phyloP scores from a whole-genome alignment of 1,284 basidiomycete genomes.

The Inonotus obliquus region DNA sequence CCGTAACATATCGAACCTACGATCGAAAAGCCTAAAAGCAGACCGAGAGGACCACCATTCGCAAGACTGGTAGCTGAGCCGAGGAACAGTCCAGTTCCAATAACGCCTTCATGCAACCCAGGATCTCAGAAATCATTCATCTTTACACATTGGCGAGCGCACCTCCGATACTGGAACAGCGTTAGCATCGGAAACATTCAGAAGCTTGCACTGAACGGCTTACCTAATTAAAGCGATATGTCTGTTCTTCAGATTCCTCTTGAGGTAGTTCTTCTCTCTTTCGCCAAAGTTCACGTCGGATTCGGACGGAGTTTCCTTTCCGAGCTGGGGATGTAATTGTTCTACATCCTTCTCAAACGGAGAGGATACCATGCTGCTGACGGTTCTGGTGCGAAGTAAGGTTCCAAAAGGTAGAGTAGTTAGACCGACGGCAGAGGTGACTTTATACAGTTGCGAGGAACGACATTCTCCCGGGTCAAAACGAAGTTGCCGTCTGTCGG shows the following conservation, averaged over 20 bases:
- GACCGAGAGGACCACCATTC: slow-evolving; percentile 55
- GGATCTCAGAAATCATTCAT: not conserved
- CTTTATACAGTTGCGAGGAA: not conserved
- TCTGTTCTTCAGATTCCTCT: slow-evolving; percentile 58
- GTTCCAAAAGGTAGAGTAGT: not conserved
- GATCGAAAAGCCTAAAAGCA: slow-evolving; percentile 56
- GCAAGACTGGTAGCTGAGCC: slow-evolving; percentile 54
- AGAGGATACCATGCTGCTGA: not conserved
- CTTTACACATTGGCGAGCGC: not conserved
- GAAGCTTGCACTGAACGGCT: slow-evolving; percentile 6
- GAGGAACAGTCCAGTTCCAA: slow-evolving; percentile 67
- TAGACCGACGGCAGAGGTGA: not conserved
- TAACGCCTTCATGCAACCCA: slow-evolving; percentile 51
- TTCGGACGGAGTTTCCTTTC: not conserved
- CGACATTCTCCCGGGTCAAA: not conserved
- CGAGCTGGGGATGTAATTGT: not conserved
- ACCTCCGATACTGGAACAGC: slow-evolving; percentile 18
- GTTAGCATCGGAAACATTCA: slow-evolving; percentile 4
- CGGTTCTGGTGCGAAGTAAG: not conserved
- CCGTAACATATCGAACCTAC: slow-evolving; percentile 63
- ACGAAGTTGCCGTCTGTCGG: not conserved
- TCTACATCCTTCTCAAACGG: slow-evolving; percentile 11
- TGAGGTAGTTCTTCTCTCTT: slow-evolving; percentile 31
- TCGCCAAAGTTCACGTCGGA: not conserved
- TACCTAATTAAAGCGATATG: slow-evolving; percentile 70